phyloP scores from a whole-genome alignment of 176 grass and related monocot species.

The Zoysia japonica region DNA sequence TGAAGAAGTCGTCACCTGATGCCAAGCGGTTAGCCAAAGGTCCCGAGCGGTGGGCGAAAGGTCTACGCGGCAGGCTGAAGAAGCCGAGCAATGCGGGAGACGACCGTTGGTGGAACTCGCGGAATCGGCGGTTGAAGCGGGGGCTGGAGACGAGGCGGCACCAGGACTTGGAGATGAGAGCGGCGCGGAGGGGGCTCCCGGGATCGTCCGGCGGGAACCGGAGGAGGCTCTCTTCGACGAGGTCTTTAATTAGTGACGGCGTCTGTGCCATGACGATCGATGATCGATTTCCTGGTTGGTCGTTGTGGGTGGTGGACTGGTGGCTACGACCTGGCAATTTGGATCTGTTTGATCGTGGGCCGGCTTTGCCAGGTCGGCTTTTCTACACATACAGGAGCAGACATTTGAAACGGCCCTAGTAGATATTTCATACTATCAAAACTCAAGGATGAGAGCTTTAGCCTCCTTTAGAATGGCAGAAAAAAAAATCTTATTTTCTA shows the following conservation, averaged over 20 bases:
- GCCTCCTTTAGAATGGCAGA: too few species aligned
- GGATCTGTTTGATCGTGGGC: too few species aligned
- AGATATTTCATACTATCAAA: neutral
- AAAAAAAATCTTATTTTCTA: too few species aligned
- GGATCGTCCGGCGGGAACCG: neutral
- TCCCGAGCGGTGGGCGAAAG: too few species aligned
- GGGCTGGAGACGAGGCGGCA: neutral
- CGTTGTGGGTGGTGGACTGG: too few species aligned
- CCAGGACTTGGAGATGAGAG: neutral
- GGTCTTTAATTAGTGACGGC: neutral
- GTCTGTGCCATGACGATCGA: neutral
- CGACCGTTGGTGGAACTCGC: neutral
- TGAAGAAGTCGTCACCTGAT: neutral
- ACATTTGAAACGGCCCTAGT: neutral
- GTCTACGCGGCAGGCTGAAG: neutral
- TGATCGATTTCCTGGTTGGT: too few species aligned
- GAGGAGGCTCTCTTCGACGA: neutral
- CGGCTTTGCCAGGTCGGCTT: too few species aligned
- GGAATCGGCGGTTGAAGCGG: neutral
- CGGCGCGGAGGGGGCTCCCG: neutral
- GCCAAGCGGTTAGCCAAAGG: too few species aligned
- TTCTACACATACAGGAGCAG: neutral
- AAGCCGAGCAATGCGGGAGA: neutral
- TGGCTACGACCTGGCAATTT: too few species aligned
- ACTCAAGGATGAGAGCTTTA: neutral